A percentile compares a stretch with the other conserved stretches of the same genome.
These are phyloP conservation scores for Phellinidium pouzarii DNA, from an alignment of 1,284 basidiomycete genomes.

Conservation along the genomic window DNA sequence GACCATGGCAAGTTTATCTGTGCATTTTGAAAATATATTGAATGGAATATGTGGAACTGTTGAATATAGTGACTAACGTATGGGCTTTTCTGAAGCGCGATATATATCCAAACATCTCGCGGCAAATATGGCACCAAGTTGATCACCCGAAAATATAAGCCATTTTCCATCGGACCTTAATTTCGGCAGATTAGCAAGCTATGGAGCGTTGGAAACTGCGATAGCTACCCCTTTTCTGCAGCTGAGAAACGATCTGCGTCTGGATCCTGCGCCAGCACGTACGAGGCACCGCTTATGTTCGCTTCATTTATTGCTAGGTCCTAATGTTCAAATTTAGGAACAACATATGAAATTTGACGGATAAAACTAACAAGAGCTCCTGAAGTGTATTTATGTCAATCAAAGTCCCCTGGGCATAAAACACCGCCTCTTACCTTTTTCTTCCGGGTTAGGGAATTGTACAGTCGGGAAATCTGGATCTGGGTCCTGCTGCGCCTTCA, in stretches of 20 bases:
- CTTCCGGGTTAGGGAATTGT: slow-evolving; percentile 80
- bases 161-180: slow-evolving; percentile 42
- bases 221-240: slow-evolving; percentile 57
- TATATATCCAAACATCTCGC: slow-evolving; percentile 52
- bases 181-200: slow-evolving; percentile 1
- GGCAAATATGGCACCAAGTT: slow-evolving; percentile 74
- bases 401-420: slow-evolving; percentile 5
- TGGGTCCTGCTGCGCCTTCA: slow-evolving; percentile 57
- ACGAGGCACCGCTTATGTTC: slow-evolving; percentile 39
- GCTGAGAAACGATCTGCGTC: slow-evolving; percentile 80
- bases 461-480: slow-evolving; percentile 83
- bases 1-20: slow-evolving; percentile 71
- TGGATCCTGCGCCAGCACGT: slow-evolving; percentile 81
- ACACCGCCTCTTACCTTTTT: slow-evolving; percentile 52
- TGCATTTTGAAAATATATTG: slow-evolving; percentile 11
- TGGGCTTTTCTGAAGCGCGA: slow-evolving; percentile 50
- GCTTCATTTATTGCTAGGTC: slow-evolving; percentile 64
- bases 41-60: neutral
- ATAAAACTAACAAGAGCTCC: slow-evolving; percentile 46
- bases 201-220: neutral
- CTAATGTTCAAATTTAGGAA: slow-evolving; percentile 32
- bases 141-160: slow-evolving; percentile 77
- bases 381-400: slow-evolving; percentile 22
- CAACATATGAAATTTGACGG: neutral
- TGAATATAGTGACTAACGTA: slow-evolving; percentile 31